Conservation (phyloP, 306 rosid species). For the Alnus glutinosa region DNA sequence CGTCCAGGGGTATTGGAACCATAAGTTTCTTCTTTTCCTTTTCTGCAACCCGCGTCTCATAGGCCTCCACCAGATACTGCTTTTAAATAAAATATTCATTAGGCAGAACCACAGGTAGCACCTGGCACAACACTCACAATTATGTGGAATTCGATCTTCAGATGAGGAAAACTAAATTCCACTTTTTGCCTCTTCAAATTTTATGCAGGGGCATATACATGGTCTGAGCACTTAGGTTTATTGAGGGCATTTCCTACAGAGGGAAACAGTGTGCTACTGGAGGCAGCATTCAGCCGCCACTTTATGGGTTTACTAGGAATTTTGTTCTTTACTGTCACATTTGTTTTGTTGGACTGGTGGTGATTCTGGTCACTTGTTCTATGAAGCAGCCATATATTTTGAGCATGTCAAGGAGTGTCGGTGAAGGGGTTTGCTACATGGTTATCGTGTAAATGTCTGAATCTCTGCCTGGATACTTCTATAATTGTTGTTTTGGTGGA, state of each 20-base stretch:
- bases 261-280: neutral
- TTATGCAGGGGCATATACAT: neutral
- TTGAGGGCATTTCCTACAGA: neutral
- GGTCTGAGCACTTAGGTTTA: neutral
- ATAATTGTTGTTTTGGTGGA: neutral
- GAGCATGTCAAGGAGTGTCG: neutral
- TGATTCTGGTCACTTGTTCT: constrained; percentile 1
- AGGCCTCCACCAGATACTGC: constrained; percentile 90
- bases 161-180: neutral
- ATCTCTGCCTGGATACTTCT: neutral
- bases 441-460: neutral
- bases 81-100: constrained; percentile 7
- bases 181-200: neutral
- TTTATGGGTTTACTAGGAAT: neutral
- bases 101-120: neutral
- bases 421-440: neutral
- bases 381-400: neutral
- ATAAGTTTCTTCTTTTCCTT: constrained; percentile 69
- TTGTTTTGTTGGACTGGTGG: neutral
- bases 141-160: neutral
- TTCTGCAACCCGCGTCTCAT: constrained; percentile 74
- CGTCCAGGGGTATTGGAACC: constrained; percentile 62
- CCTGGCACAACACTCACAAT: neutral
- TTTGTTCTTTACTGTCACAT: neutral
- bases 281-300: neutral